These are phyloP conservation scores for Euphorbia lathyris DNA, from an alignment of 345 rosid genomes.

Conservation along the genomic window DNA sequence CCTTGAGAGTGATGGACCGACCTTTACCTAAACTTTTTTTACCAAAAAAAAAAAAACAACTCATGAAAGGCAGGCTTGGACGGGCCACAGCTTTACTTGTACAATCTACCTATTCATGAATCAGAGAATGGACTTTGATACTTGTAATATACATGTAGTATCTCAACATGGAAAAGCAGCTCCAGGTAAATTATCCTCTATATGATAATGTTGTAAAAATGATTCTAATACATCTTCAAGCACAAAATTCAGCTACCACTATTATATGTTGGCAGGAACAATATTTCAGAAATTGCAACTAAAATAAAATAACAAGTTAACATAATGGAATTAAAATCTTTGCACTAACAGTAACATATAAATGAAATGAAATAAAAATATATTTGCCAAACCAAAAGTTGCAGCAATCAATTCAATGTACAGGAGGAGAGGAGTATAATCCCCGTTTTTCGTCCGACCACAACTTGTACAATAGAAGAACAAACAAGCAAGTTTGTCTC, in stretches of 20 bases:
- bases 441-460: constrained; percentile 25
- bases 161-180: neutral
- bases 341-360: constrained; percentile 14
- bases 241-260: neutral
- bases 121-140: too few species aligned
- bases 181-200: neutral
- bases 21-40: too few species aligned
- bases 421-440: constrained; percentile 19
- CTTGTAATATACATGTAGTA: too few species aligned
- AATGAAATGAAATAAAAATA: constrained; percentile 29
- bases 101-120: too few species aligned
- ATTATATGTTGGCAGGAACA: too few species aligned
- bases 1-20: too few species aligned
- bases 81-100: too few species aligned
- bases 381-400: constrained; percentile 23
- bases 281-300: constrained; percentile 4
- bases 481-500: constrained; percentile 6
- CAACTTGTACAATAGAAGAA: constrained; percentile 30
- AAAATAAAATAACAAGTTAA: constrained; percentile 1
- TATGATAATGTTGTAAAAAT: neutral
- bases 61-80: too few species aligned
- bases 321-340: neutral
- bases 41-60: too few species aligned
- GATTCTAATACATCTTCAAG: neutral
- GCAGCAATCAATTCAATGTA: constrained; percentile 30